Evolutionary conservation across 2,329 filamentous ascomycete species (phyloP), one percentile per base, ranked within the genome.

Genomic region (Parascedosporium putredinis): DNA sequence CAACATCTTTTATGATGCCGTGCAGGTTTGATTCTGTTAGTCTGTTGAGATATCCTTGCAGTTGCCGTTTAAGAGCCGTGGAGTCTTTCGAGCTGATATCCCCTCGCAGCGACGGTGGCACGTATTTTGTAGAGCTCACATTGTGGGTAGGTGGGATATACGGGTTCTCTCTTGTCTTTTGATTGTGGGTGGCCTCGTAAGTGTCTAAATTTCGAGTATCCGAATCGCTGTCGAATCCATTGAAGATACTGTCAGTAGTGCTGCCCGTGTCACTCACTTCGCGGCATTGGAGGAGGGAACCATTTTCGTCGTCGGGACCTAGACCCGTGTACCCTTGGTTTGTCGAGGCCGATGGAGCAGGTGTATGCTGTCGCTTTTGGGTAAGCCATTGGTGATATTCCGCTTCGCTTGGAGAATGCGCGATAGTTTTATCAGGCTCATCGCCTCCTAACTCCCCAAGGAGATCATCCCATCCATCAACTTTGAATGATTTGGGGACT

Each of bases 11-110:
- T 3, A 96, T 70, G 49, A 97, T 95, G 2, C 87, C 85, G 5
- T 95, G 66, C 54, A 98, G 73, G 58, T 93, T 97, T 33, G 88
- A 82, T 61, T 97, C 91, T 0, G 93, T 96, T 27, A 98, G 74
- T 61, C 91, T 84, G 65, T 98, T 98, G 61, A 98, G 76, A 16
- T 93, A 75, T 60, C 93, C 91, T 62, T 97, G 89, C 0, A 88
- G 74, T 60, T 94, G 88, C 54, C 88, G 81, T 52, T 82, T 81
- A 46, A 98, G 70, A 34, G 85, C 81, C 10, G 73, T 71, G 62
- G 94, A 86, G 1, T 77, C 74, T 55, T 86, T 82, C 0, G 80
- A 78, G 1, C 76, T 73, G 2, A 77, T 67, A 29, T 75, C 69
- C 56, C 76, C 82, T 44, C 89, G 79, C 49, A 93, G 69, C 1